These are phyloP conservation scores for Lasiodiplodia citricola DNA, from an alignment of 2,329 filamentous ascomycete species.

Conservation along the genomic window DNA sequence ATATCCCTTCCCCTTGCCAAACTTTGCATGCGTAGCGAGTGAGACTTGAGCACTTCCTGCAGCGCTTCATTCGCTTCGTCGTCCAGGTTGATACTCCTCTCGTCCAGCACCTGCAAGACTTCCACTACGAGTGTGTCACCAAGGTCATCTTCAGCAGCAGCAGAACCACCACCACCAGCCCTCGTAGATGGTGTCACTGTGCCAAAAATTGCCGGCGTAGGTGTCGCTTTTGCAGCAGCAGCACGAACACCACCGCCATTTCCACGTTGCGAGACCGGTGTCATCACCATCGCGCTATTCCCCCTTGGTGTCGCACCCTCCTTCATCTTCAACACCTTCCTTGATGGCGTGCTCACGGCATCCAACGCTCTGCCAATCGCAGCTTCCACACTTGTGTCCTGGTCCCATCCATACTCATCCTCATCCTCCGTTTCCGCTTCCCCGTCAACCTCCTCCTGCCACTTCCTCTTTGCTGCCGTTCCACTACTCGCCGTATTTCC, in stretches of 20 bases:
- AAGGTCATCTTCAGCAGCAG: slow-evolving; percentile 27
- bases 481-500: not conserved
- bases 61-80: slow-evolving; percentile 31
- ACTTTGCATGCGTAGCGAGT: slow-evolving; percentile 65
- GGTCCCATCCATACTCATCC: slow-evolving; percentile 27
- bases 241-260: not conserved
- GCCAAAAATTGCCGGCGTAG: slow-evolving; percentile 41
- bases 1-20: slow-evolving; percentile 70
- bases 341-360: slow-evolving; percentile 32
- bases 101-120: slow-evolving; percentile 57
- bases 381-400: slow-evolving; percentile 26
- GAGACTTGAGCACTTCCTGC: slow-evolving; percentile 42
- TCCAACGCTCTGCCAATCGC: not conserved
- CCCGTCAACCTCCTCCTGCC: slow-evolving; percentile 22
- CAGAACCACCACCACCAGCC: not conserved
- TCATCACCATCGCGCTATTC: slow-evolving; percentile 5
- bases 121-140: slow-evolving; percentile 38
- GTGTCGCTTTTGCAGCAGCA: slow-evolving; percentile 31
- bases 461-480: slow-evolving; percentile 22
- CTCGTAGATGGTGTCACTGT: not conserved
- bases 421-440: slow-evolving; percentile 3
- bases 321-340: slow-evolving; percentile 38
- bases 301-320: not conserved
- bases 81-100: slow-evolving; percentile 47
- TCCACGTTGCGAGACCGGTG: slow-evolving; percentile 11